Percentiles rank a stretch among this genome's conserved stretches.
Evolutionary conservation across 176 grass and related monocot species (phyloP).

Genomic region (Oryza longistaminata): DNA sequence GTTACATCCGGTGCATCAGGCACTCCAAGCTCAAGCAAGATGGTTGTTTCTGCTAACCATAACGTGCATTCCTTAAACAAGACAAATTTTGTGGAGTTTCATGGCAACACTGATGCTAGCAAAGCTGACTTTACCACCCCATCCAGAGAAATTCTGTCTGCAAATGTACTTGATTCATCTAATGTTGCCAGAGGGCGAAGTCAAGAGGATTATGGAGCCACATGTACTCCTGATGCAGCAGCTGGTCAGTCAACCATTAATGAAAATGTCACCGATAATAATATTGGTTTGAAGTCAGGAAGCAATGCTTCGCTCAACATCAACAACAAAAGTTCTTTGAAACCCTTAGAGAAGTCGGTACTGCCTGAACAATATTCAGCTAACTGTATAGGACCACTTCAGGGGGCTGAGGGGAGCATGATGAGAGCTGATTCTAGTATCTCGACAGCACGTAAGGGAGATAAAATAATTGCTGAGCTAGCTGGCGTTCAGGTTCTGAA

Average conservation of each 20-base stretch:
- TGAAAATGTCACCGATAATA: background rate
- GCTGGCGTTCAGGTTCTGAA: conserved; percentile 10
- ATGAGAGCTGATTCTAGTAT: conserved; percentile 25
- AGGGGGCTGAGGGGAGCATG: conserved; percentile 22
- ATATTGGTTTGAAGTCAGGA: background rate
- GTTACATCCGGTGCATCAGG: background rate
- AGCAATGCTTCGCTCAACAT: background rate
- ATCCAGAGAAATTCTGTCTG: conserved; percentile 8
- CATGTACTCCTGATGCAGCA: conserved; percentile 6
- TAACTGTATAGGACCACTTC: background rate
- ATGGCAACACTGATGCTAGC: background rate
- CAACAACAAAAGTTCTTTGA: conserved; percentile 42
- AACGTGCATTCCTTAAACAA: conserved; percentile 34
- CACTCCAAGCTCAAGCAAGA: conserved; percentile 34
- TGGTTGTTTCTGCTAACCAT: conserved; percentile 33
- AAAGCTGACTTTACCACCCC: conserved; percentile 21
- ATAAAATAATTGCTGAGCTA: conserved; percentile 11
- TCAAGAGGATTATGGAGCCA: background rate
- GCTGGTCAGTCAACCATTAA: background rate
- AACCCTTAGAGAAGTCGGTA: conserved; percentile 32
- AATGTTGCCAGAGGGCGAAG: background rate
- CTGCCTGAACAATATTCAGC: conserved; percentile 24
- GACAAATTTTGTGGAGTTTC: conserved; percentile 2
- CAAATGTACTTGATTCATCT: conserved; percentile 9
- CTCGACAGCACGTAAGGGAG: background rate